phyloP scores from a whole-genome alignment of 176 grass and related monocot genomes.

The Raddia distichophylla region DNA sequence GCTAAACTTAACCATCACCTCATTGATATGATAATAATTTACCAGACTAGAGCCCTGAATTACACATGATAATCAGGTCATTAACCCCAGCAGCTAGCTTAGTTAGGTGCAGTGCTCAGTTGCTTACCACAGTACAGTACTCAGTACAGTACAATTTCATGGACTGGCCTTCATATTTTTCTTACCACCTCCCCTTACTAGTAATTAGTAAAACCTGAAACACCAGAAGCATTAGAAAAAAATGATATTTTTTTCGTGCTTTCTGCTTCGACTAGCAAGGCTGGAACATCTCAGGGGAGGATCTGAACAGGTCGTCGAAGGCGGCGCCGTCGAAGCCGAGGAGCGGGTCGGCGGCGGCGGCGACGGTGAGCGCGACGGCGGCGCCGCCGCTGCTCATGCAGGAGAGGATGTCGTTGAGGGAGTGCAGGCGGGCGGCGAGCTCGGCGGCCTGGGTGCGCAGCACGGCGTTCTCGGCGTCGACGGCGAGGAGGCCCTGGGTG shows the following conservation, averaged over 20 bases:
- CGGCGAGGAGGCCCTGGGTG: slow-evolving; percentile 61
- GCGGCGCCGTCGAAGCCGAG: slow-evolving; percentile 39
- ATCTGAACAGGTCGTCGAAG: slow-evolving; percentile 50
- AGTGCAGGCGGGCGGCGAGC: slow-evolving; percentile 64
- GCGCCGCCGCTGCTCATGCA: slow-evolving; percentile 55
- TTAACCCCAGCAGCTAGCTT: slow-evolving; percentile 44
- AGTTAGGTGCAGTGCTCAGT: slow-evolving; percentile 37
- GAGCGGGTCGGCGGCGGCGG: slow-evolving; percentile 33
- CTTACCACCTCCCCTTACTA: slow-evolving; percentile 20
- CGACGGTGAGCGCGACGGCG: slow-evolving; percentile 19
- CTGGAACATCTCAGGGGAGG: slow-evolving; percentile 69
- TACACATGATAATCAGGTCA: slow-evolving; percentile 46
- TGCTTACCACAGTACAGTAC: slow-evolving; percentile 34
- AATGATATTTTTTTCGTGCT: slow-evolving; percentile 14
- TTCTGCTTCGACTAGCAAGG: slow-evolving; percentile 54
- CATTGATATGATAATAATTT: neutral
- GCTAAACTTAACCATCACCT: slow-evolving; percentile 26
- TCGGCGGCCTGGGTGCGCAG: slow-evolving; percentile 80
- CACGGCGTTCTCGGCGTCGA: slow-evolving; percentile 87
- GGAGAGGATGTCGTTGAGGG: slow-evolving; percentile 72
- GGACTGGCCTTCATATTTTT: slow-evolving; percentile 13
- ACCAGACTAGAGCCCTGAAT: neutral
- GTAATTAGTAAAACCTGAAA: slow-evolving; percentile 42
- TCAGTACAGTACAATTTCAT: slow-evolving; percentile 28
- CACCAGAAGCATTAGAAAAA: slow-evolving; percentile 37